Conservation (phyloP, 1,284 basidiomycete species). For the Volvariella surrecta region DNA sequence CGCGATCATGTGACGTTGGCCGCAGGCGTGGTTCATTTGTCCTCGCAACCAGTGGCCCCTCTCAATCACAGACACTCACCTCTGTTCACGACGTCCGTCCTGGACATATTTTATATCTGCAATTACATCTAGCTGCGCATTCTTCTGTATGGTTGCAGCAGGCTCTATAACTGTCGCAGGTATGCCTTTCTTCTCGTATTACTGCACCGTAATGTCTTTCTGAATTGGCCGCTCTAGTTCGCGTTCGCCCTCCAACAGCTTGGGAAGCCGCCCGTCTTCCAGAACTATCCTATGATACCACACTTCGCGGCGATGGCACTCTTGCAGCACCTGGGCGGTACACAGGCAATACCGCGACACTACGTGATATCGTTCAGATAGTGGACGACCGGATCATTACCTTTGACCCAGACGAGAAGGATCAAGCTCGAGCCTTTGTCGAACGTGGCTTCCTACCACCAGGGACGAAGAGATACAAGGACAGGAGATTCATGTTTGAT, state of each 20-base stretch:
- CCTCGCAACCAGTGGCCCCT: slow-evolving; percentile 10
- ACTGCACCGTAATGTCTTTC: slow-evolving; percentile 12
- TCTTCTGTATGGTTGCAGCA: slow-evolving; percentile 58
- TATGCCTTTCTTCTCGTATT: slow-evolving; percentile 19
- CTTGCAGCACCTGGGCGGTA: slow-evolving; percentile 61
- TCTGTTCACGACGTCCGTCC: not conserved
- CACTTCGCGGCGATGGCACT: slow-evolving; percentile 74
- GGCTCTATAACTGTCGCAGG: slow-evolving; percentile 85
- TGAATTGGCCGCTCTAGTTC: slow-evolving; percentile 44
- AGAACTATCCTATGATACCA: slow-evolving; percentile 56
- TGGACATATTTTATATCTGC: not conserved
- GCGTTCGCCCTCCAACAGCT: slow-evolving; percentile 80
- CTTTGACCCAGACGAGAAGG: slow-evolving; percentile 92
- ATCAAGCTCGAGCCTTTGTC: slow-evolving; percentile 65
- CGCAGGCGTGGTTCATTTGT: slow-evolving; percentile 32
- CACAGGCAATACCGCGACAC: slow-evolving; percentile 36
- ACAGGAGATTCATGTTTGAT: slow-evolving; percentile 94
- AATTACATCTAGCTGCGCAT: slow-evolving; percentile 8
- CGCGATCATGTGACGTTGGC: slow-evolving; percentile 29
- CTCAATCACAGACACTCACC: not conserved
- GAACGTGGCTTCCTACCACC: slow-evolving; percentile 76
- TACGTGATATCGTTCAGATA: slow-evolving; percentile 72
- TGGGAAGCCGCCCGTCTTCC: slow-evolving; percentile 80
- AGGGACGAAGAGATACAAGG: slow-evolving; percentile 85
- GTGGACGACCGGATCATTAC: slow-evolving; percentile 84